Conservation (phyloP, 2,329 filamentous ascomycete genomes). For the Apiospora pterosperma region DNA sequence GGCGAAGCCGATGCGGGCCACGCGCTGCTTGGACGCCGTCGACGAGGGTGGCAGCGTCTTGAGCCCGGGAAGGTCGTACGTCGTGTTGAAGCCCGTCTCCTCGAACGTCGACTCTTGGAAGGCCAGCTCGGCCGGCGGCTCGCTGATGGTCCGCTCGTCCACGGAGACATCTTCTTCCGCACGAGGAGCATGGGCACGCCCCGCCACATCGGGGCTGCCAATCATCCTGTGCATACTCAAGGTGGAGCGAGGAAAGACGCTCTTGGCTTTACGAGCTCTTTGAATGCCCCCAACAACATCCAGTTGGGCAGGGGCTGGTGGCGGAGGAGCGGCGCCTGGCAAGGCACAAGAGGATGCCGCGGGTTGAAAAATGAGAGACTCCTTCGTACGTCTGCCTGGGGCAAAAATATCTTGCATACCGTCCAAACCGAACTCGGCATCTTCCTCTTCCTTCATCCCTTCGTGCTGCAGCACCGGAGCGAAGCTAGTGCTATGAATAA, state of each 20-base stretch:
- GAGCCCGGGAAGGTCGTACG: conserved; percentile 56
- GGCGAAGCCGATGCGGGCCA: conserved; percentile 50
- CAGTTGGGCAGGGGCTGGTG: no score
- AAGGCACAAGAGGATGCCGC: no score
- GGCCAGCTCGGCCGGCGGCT: conserved; percentile 28
- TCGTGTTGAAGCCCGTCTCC: conserved; percentile 57
- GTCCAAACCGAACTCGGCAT: no score
- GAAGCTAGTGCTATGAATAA: no score
- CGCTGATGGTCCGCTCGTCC: conserved; percentile 18
- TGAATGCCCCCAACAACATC: no score
- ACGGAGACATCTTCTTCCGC: neutral
- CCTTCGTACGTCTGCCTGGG: no score
- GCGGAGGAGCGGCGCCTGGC: no score
- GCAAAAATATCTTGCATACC: no score
- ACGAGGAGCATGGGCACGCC: neutral
- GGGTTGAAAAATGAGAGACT: no score
- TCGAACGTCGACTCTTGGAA: conserved; percentile 54
- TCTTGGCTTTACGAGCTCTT: neutral
- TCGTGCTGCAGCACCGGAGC: neutral
- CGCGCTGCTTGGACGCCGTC: conserved; percentile 54
- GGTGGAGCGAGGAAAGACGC: neutral
- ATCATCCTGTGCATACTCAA: neutral
- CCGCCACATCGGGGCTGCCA: no score
- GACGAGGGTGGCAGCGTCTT: conserved; percentile 54
- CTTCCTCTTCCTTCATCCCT: neutral